Base-by-base conservation (phyloP, 176 grass and related monocot genomes). In the Oryza brachyantha region DNA sequence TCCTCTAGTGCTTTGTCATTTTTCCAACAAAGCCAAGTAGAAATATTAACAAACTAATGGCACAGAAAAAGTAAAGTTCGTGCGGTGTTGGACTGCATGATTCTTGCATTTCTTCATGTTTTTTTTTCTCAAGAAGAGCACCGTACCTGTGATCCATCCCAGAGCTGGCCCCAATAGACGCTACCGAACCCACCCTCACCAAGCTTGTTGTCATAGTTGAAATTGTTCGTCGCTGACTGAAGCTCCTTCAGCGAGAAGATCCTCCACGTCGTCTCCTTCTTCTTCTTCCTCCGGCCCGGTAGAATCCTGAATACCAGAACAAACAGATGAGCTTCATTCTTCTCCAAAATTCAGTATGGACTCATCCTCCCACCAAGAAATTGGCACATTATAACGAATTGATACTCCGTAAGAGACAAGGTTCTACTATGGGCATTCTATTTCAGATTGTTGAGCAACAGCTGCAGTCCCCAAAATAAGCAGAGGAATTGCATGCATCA, bases 121-220 rank as follows among this genome's bases (percentile, higher is more conserved):
- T 55, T 55, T 19, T 62, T 64, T 42, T 29, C 36, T 68, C 65
- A 79, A 45, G 69, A 46, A 78, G 57, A 81, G 64, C 34, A 78
- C 45, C 55, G 40, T 76, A 97, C 94, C 91, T 97, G 94, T 66
- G 94, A 89, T 63, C 94, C 94, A 55, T 93, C 91, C 91, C 88
- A 93, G 31, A 97, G 94, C 86, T 93, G 91, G 75, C 94, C 94
- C 94, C 94, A 97, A 57, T 97, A 97, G 37, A 97, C 94, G 57
- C 91, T 97, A 17, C 94, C 94, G 11, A 97, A 97, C 41, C 91
- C 94, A 40, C 94, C 94, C 70, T 97, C 91, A 3, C 94, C 94
- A 2, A 97, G 82, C 85, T 97, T 97, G 78, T 97, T 97, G 11
- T 97, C 94, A 14, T 97, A 97, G 85, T 97, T 97, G 76, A 97